phyloP scores from a whole-genome alignment of 2,329 filamentous ascomycete species.

The Purpureocillium lavendulum region DNA sequence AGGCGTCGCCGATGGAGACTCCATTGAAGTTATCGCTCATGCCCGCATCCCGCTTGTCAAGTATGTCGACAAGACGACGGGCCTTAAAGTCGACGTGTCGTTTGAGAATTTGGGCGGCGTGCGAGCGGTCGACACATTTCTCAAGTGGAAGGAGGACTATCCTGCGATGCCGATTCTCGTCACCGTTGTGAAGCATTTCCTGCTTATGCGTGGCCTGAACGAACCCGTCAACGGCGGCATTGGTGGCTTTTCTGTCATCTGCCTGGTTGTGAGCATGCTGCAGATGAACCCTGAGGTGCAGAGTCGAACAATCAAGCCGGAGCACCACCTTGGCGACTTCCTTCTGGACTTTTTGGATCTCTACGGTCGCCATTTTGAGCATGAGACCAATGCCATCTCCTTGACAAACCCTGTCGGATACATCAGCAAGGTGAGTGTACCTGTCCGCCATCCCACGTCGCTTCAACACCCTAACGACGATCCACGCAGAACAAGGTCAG shows the following conservation, averaged over 20 bases:
- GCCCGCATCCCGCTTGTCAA: slow-evolving; percentile 92
- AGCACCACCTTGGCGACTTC: slow-evolving; percentile 68
- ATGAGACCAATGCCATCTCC: slow-evolving; percentile 60
- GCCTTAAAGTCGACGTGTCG: slow-evolving; percentile 81
- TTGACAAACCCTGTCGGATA: slow-evolving; percentile 63
- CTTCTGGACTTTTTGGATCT: slow-evolving; percentile 83
- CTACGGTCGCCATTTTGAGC: slow-evolving; percentile 78
- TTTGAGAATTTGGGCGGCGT: slow-evolving; percentile 88
- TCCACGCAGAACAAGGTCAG: slow-evolving; percentile 30
- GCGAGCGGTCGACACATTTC: slow-evolving; percentile 70
- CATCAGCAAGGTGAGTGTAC: slow-evolving; percentile 61
- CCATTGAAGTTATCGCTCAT: slow-evolving; percentile 59
- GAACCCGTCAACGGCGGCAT: slow-evolving; percentile 88
- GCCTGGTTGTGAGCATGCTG: slow-evolving; percentile 82
- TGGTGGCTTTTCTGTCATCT: slow-evolving; percentile 90
- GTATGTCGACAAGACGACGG: slow-evolving; percentile 70
- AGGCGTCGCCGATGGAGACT: slow-evolving; percentile 47
- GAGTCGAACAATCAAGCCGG: slow-evolving; percentile 46
- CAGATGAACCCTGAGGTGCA: slow-evolving; percentile 69
- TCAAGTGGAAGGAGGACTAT: slow-evolving; percentile 68
- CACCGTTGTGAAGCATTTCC: slow-evolving; percentile 83
- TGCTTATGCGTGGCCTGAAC: slow-evolving; percentile 82
- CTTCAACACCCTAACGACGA: not conserved
- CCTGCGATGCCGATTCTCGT: slow-evolving; percentile 83
- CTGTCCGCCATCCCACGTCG: not conserved